Evolutionary conservation across 2,329 filamentous ascomycete species (phyloP), one percentile per base, ranked within the genome.

Genomic region (Botryotinia globosa): DNA sequence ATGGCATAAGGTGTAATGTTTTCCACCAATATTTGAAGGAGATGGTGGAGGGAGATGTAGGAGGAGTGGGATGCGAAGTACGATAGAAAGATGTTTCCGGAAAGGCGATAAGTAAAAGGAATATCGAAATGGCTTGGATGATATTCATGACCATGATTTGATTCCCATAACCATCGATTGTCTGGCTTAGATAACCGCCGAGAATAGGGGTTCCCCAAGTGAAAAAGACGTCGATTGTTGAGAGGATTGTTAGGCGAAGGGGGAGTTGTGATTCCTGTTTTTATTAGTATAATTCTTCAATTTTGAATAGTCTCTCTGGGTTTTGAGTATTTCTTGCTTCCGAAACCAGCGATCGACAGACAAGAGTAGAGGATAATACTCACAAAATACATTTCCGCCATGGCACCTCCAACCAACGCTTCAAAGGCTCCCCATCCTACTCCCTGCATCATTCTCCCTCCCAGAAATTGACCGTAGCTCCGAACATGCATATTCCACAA

Each of bases 361-460:
- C 20, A 34, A 22, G 34, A n/a, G 32, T 8, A 29, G 12, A 48
- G 14, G 51, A 3, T 56, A 56, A 8, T 20, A 79, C 85, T 80
- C 78, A 88, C 87, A 77, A 87, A 89, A 78, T 85, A 89, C 1
- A 85, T 86, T 75, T 90, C 88, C 64, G 87, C 84, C 66, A 90
- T 85, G 2, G 85, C 86, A 2, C 83, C 83, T 45, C 85, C 80
- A 44, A 88, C 81, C 56, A 89, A 79, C 8, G 83, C 85, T 75
- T 90, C 88, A 73, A 89, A 87, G 18, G 85, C 84, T 9, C 87
- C 87, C 85, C 88, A 88, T n/a, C 85, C 87, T 0, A 89, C 72
- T 1, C 87, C 87, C 77, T 89, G 87, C 48, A 89, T 82, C 29
- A 87, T 77, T 16, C 88, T 83, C 3, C 87, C 85, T 0, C 83